Evolutionary conservation across 192 early-diverging fungal genomes (phyloP).

Genomic region (Rhizophagus clarus): DNA sequence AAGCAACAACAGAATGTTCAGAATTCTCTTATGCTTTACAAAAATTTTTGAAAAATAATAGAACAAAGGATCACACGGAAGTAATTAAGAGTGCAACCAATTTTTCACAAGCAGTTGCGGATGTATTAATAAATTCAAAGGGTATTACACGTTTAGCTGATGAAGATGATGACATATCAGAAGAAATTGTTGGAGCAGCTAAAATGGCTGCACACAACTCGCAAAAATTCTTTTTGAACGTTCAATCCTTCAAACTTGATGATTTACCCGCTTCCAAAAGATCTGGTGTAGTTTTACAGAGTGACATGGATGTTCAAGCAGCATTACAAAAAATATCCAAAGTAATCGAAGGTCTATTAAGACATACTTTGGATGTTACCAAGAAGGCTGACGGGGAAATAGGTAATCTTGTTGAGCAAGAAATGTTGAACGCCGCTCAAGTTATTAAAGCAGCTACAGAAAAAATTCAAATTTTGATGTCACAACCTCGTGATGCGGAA

Average conservation of each 20-base stretch:
- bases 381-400: constrained; percentile 72
- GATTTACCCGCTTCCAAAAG: constrained; percentile 63
- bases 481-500: constrained; percentile 71
- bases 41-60: constrained; percentile 45
- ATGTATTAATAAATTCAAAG: constrained; percentile 88
- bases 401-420: constrained; percentile 88
- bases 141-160: constrained; percentile 82
- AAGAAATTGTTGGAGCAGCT: constrained; percentile 73
- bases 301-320: constrained; percentile 76
- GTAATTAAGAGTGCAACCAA: constrained; percentile 80
- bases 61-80: constrained; percentile 76
- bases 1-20: constrained; percentile 67
- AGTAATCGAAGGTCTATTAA: constrained; percentile 76
- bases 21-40: constrained; percentile 55
- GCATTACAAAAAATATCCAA: constrained; percentile 71
- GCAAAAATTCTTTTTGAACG: constrained; percentile 85
- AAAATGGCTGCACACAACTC: constrained; percentile 64
- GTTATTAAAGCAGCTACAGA: constrained; percentile 91
- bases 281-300: constrained; percentile 73
- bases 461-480: constrained; percentile 78
- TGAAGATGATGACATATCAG: constrained; percentile 73
- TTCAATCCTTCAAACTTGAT: constrained; percentile 77
- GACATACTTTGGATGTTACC: constrained; percentile 56
- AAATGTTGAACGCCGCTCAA: constrained; percentile 89
- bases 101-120: constrained; percentile 79